Percentiles rank a stretch among this genome's conserved stretches.
Evolutionary conservation across 768 basidiomycete species (phyloP).

Genomic region (Mycena leptocephala): DNA sequence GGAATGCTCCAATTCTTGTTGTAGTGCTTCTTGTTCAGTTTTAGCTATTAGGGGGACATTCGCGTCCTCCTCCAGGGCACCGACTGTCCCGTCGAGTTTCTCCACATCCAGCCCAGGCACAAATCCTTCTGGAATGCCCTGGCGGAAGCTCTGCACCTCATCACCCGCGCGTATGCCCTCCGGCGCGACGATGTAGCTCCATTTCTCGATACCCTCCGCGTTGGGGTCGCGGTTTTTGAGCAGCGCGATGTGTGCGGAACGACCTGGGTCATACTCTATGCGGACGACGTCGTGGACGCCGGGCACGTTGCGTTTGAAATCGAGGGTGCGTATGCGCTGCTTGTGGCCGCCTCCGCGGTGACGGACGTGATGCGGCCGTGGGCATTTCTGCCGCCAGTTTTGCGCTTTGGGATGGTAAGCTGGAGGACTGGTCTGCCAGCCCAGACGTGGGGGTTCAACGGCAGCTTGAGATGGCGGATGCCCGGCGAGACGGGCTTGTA

Average conservation of each 20-base stretch:
- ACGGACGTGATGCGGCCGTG: slow-evolving; percentile 92
- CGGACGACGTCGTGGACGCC: slow-evolving; percentile 93
- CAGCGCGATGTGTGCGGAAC: slow-evolving; percentile 95
- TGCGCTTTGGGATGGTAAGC: slow-evolving; percentile 87
- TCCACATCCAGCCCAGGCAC: slow-evolving; percentile 66
- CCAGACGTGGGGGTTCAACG: slow-evolving; percentile 87
- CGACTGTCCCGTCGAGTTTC: slow-evolving; percentile 31
- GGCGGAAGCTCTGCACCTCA: slow-evolving; percentile 87
- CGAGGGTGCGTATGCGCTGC: slow-evolving; percentile 87
- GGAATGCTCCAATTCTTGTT: slow-evolving; percentile 40
- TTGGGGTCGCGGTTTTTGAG: slow-evolving; percentile 73
- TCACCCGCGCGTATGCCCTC: slow-evolving; percentile 93
- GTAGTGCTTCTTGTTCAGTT: slow-evolving; percentile 37
- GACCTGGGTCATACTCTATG: slow-evolving; percentile 97
- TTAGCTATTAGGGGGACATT: slow-evolving; percentile 35
- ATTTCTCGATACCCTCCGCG: slow-evolving; percentile 70
- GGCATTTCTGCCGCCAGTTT: slow-evolving; percentile 89
- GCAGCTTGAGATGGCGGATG: slow-evolving; percentile 90
- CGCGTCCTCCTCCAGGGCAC: slow-evolving; percentile 35
- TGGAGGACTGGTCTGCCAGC: slow-evolving; percentile 87
- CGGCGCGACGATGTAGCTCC: slow-evolving; percentile 95
- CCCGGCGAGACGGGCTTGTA: slow-evolving; percentile 93
- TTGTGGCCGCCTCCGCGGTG: slow-evolving; percentile 94
- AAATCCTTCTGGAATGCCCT: slow-evolving; percentile 85
- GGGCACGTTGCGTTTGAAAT: slow-evolving; percentile 85